These are phyloP conservation scores for Primulina huaijiensis DNA, from an alignment of 257 asterid genomes.

Conservation along the genomic window DNA sequence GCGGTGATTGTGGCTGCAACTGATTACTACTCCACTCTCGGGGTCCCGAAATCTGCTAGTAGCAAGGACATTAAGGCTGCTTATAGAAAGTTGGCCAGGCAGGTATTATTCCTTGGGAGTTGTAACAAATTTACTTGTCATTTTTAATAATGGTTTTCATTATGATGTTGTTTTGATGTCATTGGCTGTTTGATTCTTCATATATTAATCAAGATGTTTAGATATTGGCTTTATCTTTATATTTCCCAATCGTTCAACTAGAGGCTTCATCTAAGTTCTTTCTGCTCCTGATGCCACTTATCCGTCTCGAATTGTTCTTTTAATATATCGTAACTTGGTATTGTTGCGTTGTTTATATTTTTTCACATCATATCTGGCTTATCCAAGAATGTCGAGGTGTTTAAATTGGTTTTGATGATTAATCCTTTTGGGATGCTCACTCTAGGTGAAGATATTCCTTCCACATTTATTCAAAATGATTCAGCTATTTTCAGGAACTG, in stretches of 20 bases:
- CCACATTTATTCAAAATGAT: background rate
- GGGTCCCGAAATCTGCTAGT: slow-evolving; percentile 83
- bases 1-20: slow-evolving; percentile 75
- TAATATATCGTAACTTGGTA: background rate
- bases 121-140: background rate
- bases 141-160: too few species aligned
- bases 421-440: background rate
- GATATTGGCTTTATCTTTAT: background rate
- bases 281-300: background rate
- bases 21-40: slow-evolving; percentile 93
- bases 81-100: slow-evolving; percentile 88
- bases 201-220: background rate
- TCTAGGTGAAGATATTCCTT: background rate
- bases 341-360: background rate
- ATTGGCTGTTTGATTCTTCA: background rate
- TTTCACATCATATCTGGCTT: background rate
- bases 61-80: slow-evolving; percentile 89
- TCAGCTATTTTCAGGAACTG: background rate
- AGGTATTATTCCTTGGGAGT: slow-evolving; percentile 44
- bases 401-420: background rate
- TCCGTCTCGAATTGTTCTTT: background rate
- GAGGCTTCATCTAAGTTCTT: background rate
- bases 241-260: background rate
- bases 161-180: background rate
- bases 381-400: background rate